phyloP scores from a whole-genome alignment of 2,329 filamentous ascomycete genomes.

The Ophiostoma fasciatum region DNA sequence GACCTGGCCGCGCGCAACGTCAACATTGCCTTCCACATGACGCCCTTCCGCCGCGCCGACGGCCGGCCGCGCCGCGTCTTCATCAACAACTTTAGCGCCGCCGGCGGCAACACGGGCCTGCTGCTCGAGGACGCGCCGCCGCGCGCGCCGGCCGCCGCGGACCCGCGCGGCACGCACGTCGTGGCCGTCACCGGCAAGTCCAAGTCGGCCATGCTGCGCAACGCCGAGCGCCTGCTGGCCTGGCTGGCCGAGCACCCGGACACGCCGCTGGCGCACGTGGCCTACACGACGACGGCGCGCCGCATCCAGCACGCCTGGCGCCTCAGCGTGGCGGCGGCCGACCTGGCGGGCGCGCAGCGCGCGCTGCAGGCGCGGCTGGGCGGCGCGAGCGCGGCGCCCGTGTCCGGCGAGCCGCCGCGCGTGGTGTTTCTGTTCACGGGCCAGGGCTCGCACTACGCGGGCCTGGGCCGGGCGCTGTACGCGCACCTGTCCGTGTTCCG shows the following conservation, averaged over 20 bases:
- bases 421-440: conserved; percentile 40
- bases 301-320: conserved; percentile 45
- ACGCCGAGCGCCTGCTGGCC: conserved; percentile 37
- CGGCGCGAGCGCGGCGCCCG: conserved; percentile 28
- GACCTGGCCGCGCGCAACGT: conserved; percentile 43
- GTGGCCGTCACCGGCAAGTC: conserved; percentile 43
- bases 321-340: conserved; percentile 30
- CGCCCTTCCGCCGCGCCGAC: conserved; percentile 33
- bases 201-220: conserved; percentile 40
- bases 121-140: conserved; percentile 46
- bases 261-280: conserved; percentile 39
- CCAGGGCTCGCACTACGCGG: conserved; percentile 40
- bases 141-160: conserved; percentile 18
- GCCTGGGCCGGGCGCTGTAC: conserved; percentile 36
- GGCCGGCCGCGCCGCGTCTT: conserved; percentile 33
- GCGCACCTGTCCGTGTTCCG: conserved; percentile 32
- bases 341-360: conserved; percentile 26
- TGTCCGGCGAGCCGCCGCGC: conserved; percentile 28
- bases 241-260: conserved; percentile 39
- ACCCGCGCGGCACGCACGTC: conserved; percentile 42
- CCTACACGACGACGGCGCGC: conserved; percentile 55
- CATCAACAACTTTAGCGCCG: conserved; percentile 57
- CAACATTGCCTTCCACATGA: conserved; percentile 39
- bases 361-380: conserved; percentile 27
- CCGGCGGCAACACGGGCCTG: conserved; percentile 56